Conservation (phyloP, 208 protist genomes). For the Crithidia sp. region DNA sequence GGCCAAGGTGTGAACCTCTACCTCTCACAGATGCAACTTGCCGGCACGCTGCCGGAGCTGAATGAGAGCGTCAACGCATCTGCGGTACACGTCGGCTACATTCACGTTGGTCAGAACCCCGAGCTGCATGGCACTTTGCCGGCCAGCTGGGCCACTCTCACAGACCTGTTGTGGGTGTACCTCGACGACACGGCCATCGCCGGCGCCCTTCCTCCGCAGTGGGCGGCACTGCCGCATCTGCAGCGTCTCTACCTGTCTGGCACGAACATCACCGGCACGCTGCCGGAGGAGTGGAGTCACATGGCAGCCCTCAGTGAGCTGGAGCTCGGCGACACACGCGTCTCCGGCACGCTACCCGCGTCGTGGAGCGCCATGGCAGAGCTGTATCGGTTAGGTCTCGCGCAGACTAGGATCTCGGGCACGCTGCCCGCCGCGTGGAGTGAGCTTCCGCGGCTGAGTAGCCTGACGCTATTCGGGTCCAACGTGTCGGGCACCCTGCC, state of each 20-base stretch:
- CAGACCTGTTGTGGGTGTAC: background rate
- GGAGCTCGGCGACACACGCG: background rate
- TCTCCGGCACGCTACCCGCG: background rate
- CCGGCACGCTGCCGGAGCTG: constrained; percentile 8
- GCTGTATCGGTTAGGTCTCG: background rate
- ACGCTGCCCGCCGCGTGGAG: background rate
- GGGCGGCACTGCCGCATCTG: background rate
- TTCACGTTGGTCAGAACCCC: background rate
- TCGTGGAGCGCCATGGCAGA: background rate
- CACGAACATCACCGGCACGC: background rate
- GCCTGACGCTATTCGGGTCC: background rate
- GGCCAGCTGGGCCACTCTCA: background rate
- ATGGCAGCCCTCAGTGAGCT: background rate
- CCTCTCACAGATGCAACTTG: background rate
- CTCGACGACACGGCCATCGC: background rate
- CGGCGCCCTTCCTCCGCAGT: constrained; percentile 1
- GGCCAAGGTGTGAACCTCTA: background rate
- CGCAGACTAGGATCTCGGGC: background rate
- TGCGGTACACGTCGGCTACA: background rate
- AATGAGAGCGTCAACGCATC: constrained; percentile 5
- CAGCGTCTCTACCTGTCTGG: background rate
- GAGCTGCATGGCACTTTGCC: background rate
- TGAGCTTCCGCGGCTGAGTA: background rate
- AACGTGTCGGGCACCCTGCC: constrained; percentile 2
- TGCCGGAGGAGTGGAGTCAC: background rate